Evolutionary conservation across 1,139 yeast genomes (phyloP), one percentile per base, ranked within the genome.

Genomic region (Lodderomyces pseudojiufengensis): DNA sequence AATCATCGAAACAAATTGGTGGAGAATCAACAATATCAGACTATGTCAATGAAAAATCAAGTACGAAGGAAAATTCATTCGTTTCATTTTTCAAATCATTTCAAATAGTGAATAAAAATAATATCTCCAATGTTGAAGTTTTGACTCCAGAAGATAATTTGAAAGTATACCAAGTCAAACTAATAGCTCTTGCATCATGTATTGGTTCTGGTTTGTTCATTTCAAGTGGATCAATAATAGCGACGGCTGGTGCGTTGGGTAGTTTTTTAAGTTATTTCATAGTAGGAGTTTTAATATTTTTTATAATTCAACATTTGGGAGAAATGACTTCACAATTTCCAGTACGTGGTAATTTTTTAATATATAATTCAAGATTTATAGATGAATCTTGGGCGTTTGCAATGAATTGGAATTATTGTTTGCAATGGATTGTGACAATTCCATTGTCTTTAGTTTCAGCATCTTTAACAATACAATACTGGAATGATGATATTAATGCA

Each of bases 161-260:
- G 39, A 59, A 57, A 37, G 49, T 59, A 15, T 51, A 67, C 40
- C 68, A 61, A 39, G 51, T 63, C 31, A 73, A 78, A 47, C 71
- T 82, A 78, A 84, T 87, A 47, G 87, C 95, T 29, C 68, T 86
- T 35, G 95, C 94, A 15, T 85, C 94, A 21, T 84, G 92, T 47
- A 83, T 86, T 41, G 95, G 95, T 4, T 60, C 70, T 2, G 73
- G 73, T 15, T 58, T 68, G 30, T 57, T 59, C 29, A 56, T 60
- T 15, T 60, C 61, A 11, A 51, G 57, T 41, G 63, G 62, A 16
- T 46, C 54, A 11, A 68, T 69, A 16, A 56, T 81, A 32, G 53
- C 63, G 22, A 58, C 63, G 25, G 82, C 84, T 29, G 90, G 90
- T 12, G 85, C 88, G 3, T 84, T 79, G 3, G 82, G 82, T 38